Percentiles rank a stretch among this genome's conserved stretches.
These are phyloP conservation scores for Sclerotinia minor DNA, from an alignment of 2,329 filamentous ascomycete genomes.

Conservation along the genomic window DNA sequence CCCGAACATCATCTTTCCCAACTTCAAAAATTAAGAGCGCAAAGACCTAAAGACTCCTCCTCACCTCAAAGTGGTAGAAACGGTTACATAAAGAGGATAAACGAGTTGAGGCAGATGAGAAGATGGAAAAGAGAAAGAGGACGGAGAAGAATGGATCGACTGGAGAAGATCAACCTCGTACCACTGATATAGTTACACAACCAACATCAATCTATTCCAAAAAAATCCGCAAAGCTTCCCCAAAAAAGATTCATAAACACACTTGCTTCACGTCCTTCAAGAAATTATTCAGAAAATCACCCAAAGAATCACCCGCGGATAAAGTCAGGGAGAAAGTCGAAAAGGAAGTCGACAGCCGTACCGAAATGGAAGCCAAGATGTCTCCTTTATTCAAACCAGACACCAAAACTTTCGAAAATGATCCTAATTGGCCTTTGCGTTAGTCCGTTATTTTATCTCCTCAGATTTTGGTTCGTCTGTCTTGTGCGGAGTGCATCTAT, in stretches of 20 bases:
- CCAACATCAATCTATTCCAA: neutral
- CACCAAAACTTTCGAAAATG: accelerated
- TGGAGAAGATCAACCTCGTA: neutral
- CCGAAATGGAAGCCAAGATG: neutral
- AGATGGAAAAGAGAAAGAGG: neutral
- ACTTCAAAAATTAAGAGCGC: neutral
- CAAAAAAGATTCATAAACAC: neutral
- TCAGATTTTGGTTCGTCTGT: neutral
- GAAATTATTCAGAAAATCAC: neutral
- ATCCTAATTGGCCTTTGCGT: neutral
- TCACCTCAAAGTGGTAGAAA: too few relatives aligned
- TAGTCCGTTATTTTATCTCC: neutral
- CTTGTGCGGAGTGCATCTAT: too few relatives aligned
- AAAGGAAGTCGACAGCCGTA: too few relatives aligned
- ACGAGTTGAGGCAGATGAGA: accelerated
- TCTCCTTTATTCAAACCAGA: neutral
- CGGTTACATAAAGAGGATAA: accelerated
- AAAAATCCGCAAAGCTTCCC: neutral
- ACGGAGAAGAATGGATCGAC: accelerated
- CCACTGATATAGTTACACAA: neutral
- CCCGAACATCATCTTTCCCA: neutral
- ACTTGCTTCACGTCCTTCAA: too few relatives aligned
- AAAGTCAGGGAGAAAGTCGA: neutral
- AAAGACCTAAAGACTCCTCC: neutral
- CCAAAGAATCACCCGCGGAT: neutral